phyloP scores from a whole-genome alignment of 495 filamentous ascomycete genomes.

The Aspergillus baeticus region DNA sequence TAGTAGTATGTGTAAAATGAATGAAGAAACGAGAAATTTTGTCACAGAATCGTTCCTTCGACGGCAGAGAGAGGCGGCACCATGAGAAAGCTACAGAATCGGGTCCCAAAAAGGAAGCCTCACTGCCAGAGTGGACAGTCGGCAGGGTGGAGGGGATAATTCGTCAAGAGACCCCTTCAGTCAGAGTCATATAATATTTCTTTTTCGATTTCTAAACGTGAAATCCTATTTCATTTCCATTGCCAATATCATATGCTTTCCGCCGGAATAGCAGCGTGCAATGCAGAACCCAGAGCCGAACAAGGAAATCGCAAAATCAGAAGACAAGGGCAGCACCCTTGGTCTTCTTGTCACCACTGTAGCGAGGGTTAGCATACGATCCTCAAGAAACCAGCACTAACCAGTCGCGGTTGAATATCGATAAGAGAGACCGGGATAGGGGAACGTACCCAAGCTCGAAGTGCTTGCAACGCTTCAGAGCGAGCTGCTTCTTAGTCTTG shows the following conservation, averaged over 20 bases:
- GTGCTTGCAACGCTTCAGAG: conserved; percentile 99
- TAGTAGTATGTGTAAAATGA: conserved; percentile 2
- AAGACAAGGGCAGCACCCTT: conserved; percentile 99
- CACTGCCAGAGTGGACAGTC: too few relatives aligned
- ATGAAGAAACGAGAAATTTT: too few relatives aligned
- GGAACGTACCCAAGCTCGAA: conserved; percentile 92
- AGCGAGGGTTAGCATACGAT: conserved; percentile 6
- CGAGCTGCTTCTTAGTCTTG: conserved; percentile 98
- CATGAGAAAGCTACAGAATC: background rate
- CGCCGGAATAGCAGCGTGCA: conserved; percentile 41
- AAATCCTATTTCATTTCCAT: conserved; percentile 53
- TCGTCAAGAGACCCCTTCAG: conserved; percentile 36
- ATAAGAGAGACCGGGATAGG: background rate
- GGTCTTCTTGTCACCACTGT: conserved; percentile 99
- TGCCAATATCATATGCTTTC: conserved; percentile 47
- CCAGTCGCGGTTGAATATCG: conserved; percentile 20
- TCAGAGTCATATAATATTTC: conserved; percentile 44
- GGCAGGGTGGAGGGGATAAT: conserved; percentile 11
- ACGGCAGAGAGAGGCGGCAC: too few relatives aligned
- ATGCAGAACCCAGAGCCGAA: conserved; percentile 51
- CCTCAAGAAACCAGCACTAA: conserved; percentile 1
- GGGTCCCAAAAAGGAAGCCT: too few relatives aligned
- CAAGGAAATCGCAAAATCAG: conserved; percentile 59
- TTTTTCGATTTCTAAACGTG: conserved; percentile 43
- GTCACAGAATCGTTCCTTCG: background rate